Conservation (phyloP, 2,329 filamentous ascomycete species). For the Lasiodiplodia theobromae region DNA sequence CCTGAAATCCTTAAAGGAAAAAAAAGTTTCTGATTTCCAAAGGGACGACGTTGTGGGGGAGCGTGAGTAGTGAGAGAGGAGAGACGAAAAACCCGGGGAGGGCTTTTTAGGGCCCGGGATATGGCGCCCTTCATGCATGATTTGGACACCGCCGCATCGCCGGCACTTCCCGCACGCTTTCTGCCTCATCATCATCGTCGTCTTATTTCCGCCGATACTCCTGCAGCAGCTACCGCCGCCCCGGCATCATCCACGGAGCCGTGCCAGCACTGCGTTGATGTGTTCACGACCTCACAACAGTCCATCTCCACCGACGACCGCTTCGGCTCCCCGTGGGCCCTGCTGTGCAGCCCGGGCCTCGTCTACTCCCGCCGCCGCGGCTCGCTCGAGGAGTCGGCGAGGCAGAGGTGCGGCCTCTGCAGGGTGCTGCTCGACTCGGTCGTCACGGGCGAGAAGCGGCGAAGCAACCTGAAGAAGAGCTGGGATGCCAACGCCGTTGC, state of each 20-base stretch:
- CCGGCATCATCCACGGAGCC: background rate
- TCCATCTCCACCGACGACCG: background rate
- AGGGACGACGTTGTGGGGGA: background rate
- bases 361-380: slow-evolving; percentile 10
- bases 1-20: background rate
- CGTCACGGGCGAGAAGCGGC: slow-evolving; percentile 12
- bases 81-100: background rate
- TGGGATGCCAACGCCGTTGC: background rate
- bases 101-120: background rate
- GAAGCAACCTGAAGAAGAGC: slow-evolving; percentile 9
- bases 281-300: background rate
- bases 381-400: background rate
- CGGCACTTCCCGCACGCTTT: background rate
- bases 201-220: background rate
- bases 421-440: slow-evolving; percentile 12
- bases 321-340: slow-evolving; percentile 1
- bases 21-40: background rate
- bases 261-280: background rate
- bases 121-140: slow-evolving; percentile 1
- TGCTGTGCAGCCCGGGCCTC: slow-evolving; percentile 11
- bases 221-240: background rate
- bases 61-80: background rate
- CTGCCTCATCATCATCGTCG: background rate
- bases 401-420: slow-evolving; percentile 18
- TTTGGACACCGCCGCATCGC: background rate